Conservation (phyloP, 2,329 filamentous ascomycete species). For the Grosmannia penicillata region DNA sequence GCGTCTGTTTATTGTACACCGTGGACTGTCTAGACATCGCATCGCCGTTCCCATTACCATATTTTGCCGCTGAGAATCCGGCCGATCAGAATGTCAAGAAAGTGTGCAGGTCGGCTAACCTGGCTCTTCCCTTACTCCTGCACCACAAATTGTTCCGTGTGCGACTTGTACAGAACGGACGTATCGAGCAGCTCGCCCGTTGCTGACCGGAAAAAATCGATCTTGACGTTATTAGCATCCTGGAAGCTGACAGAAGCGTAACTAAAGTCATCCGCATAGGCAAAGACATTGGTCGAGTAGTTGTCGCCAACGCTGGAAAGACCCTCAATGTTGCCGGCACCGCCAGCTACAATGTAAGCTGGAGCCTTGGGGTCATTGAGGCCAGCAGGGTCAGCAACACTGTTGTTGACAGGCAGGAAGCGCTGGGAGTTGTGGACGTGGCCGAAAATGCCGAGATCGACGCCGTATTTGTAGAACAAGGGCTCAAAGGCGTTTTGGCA, state of each 20-base stretch:
- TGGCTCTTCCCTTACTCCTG: constrained; percentile 11
- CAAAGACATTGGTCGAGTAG: constrained; percentile 28
- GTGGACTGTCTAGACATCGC: too few relatives aligned
- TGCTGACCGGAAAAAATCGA: constrained; percentile 33
- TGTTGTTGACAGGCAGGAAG: constrained; percentile 25
- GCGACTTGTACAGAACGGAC: constrained; percentile 32
- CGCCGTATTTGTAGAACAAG: constrained; percentile 38
- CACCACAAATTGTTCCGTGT: constrained; percentile 27
- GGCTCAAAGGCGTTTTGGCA: constrained; percentile 39
- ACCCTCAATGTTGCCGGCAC: constrained; percentile 41
- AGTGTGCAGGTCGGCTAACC: too few relatives aligned
- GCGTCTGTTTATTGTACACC: too few relatives aligned
- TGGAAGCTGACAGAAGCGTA: constrained; percentile 33
- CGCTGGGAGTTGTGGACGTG: constrained; percentile 45
- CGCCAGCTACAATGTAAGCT: constrained; percentile 41
- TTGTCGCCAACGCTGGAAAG: constrained; percentile 25
- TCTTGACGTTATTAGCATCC: constrained; percentile 27
- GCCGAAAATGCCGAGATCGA: constrained; percentile 40
- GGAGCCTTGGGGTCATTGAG: constrained; percentile 25
- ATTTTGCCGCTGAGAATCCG: too few relatives aligned
- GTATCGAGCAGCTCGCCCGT: constrained; percentile 33
- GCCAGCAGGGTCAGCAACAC: constrained; percentile 20
- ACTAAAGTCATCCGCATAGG: constrained; percentile 35
- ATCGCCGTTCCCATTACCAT: too few relatives aligned
- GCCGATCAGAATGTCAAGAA: too few relatives aligned